A percentile compares a stretch with the other conserved stretches of the same genome.
phyloP scores from a whole-genome alignment of 345 rosid genomes.

The Leavenworthia alabamica region DNA sequence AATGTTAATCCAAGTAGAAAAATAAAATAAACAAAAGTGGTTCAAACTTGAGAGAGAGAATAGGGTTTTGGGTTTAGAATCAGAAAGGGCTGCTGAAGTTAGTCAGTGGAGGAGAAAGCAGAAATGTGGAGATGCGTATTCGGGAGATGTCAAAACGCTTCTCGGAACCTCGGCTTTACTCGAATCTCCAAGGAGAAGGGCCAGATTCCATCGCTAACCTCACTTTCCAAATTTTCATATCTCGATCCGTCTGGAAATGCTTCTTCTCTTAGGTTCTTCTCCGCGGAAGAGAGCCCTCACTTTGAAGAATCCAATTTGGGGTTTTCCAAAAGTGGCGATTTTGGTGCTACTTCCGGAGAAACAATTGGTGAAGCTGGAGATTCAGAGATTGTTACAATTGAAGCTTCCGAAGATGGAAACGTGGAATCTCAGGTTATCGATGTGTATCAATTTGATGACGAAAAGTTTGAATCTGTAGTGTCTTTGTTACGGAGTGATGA shows the following conservation, averaged over 20 bases:
- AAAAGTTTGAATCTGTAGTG: slow-evolving; percentile 51
- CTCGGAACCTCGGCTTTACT: slow-evolving; percentile 19
- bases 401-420: slow-evolving; percentile 13
- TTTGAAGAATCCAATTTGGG: slow-evolving; percentile 8
- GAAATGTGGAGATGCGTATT: slow-evolving; percentile 58
- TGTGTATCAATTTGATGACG: slow-evolving; percentile 39
- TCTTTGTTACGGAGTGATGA: slow-evolving; percentile 63
- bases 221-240: slow-evolving; percentile 12
- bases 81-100: neutral
- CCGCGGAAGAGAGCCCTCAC: slow-evolving; percentile 19
- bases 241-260: slow-evolving; percentile 20
- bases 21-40: no score
- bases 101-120: neutral
- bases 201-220: slow-evolving; percentile 2
- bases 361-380: slow-evolving; percentile 15
- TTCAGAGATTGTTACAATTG: neutral
- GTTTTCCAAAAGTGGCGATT: slow-evolving; percentile 22
- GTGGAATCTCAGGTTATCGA: slow-evolving; percentile 16
- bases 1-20: neutral
- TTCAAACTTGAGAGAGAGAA: neutral
- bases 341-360: slow-evolving; percentile 1
- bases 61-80: slow-evolving; percentile 30
- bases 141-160: slow-evolving; percentile 31
- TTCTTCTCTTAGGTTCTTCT: slow-evolving; percentile 32
- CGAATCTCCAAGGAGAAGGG: slow-evolving; percentile 30